Base-by-base conservation (phyloP, 2,329 filamentous ascomycete species). In the Trematosphaeria pertusa region DNA sequence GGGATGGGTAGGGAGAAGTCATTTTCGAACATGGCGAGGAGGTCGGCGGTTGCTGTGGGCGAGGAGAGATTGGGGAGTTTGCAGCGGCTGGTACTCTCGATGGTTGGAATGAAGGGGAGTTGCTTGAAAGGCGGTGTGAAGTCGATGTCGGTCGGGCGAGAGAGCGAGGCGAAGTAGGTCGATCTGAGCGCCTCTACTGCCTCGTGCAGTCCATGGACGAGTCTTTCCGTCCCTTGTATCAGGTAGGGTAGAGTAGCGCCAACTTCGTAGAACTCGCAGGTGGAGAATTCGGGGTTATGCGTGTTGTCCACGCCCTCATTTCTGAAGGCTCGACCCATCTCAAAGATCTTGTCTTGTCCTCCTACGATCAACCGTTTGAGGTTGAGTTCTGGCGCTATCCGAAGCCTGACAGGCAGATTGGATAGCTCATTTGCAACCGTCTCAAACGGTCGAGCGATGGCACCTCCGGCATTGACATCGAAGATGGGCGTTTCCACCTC, bases 271-370 rank as follows among this genome's bases (percentile, higher is more conserved):
- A 96, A 97, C 74, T 99, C 94, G 77, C 93, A 97, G 50, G 90
- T 97, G 34, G 89, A 94, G 74, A 97, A 99, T 68, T 99, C 94
- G 0, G 94, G 93, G 66, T 99, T 99, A 70, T 99, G 94, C 0
- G 91, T 96, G 26, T 64, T 69, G 42, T 70, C 66, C 1, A 70
- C 61, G 70, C 91, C 90, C 75, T 99, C 94, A 68, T 99, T 99
- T 33, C 94, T 85, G 73, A 99, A 99, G 10, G 86, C 86, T 3
- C 90, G 87, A 0, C 94, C 94, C 55, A 99, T 92, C 73, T 99
- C 94, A 65, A 95, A 99, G 19, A 99, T 85, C 52, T 81, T 86
- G 61, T 95, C 88, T 51, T 97, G 85, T 2, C 92, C 93, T 38
- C 92, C 93, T 14, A 97, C 82, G 1, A 97, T 85, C 35, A 99